Evolutionary conservation across 1,139 yeast genomes (phyloP).

Genomic region (Suhomyces guaymorum): DNA sequence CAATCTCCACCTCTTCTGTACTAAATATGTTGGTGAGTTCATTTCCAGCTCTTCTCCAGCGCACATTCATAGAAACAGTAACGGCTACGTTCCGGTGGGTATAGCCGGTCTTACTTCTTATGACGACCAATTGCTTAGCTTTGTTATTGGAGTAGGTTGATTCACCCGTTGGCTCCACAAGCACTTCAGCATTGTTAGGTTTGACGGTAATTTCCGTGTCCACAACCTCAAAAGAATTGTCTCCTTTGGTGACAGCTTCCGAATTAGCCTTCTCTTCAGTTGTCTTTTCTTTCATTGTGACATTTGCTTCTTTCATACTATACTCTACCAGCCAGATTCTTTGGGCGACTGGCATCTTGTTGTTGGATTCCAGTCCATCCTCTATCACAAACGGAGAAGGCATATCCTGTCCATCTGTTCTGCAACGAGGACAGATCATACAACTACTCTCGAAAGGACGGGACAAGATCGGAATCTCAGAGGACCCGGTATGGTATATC

Average conservation of each 20-base stretch:
- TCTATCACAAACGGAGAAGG: conserved; percentile 45
- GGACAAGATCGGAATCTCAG: conserved; percentile 33
- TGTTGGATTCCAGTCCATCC: conserved; percentile 16
- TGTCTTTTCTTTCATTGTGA: too few species aligned
- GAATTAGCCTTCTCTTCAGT: too few species aligned
- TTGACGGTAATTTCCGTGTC: conserved; percentile 25
- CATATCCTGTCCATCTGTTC: conserved; percentile 31
- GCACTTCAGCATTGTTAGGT: conserved; percentile 34
- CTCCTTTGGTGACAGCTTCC: conserved; percentile 5
- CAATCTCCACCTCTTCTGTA: conserved; percentile 47
- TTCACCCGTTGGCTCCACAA: conserved; percentile 23
- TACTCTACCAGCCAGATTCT: conserved; percentile 49
- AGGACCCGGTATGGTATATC: conserved; percentile 30
- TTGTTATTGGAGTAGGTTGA: background rate
- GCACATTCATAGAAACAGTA: conserved; percentile 25
- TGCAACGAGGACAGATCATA: conserved; percentile 19
- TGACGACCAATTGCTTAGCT: conserved; percentile 29
- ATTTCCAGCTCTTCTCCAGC: conserved; percentile 35
- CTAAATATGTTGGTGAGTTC: conserved; percentile 25
- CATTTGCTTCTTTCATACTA: conserved; percentile 17
- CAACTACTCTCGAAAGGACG: conserved; percentile 32
- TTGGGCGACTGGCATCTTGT: conserved; percentile 44
- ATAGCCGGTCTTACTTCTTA: conserved; percentile 42
- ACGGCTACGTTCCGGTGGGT: conserved; percentile 43
- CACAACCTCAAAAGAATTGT: conserved; percentile 25